Percentiles rank a stretch among this genome's conserved stretches.
Evolutionary conservation across 371 early-diverging fungal species (phyloP).

Genomic region (Saksenaea oblongispora): DNA sequence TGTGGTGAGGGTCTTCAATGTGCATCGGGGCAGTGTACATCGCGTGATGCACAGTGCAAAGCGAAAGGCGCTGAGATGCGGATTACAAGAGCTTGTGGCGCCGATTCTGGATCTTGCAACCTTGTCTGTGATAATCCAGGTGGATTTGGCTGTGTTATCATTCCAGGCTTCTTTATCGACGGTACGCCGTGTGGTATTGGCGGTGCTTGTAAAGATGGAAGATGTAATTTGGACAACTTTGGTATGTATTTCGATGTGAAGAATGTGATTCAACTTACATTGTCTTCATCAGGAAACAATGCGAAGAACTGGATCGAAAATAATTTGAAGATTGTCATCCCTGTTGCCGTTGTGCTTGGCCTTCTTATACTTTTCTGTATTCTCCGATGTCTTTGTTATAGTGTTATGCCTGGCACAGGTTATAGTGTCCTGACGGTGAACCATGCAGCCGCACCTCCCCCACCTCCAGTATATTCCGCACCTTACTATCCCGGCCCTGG

Average conservation of each 20-base stretch:
- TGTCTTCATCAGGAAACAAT: constrained; percentile 21
- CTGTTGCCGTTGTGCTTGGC: constrained; percentile 50
- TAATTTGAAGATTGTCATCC: constrained; percentile 55
- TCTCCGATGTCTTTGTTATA: constrained; percentile 49
- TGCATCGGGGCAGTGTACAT: constrained; percentile 90
- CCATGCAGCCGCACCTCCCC: constrained; percentile 20
- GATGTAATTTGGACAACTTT: constrained; percentile 42
- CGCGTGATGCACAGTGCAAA: constrained; percentile 9
- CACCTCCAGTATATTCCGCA: constrained; percentile 5
- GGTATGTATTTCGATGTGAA: constrained; percentile 19
- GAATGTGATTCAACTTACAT: not conserved
- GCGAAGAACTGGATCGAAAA: constrained; percentile 41
- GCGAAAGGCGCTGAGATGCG: constrained; percentile 33
- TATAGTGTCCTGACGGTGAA: constrained; percentile 20
- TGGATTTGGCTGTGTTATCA: constrained; percentile 56
- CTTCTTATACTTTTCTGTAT: constrained; percentile 51
- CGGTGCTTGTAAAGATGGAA: constrained; percentile 59
- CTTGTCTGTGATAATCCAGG: constrained; percentile 68
- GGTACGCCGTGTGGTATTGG: constrained; percentile 87
- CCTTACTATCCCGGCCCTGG: constrained; percentile 21
- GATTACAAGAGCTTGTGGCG: constrained; percentile 48
- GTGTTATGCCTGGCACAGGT: constrained; percentile 26
- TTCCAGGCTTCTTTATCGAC: constrained; percentile 85
- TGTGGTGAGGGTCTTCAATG: constrained; percentile 71
- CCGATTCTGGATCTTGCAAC: constrained; percentile 57